Conservation (phyloP, 108 stramenopile genomes). For the Skeletonema costatum region DNA sequence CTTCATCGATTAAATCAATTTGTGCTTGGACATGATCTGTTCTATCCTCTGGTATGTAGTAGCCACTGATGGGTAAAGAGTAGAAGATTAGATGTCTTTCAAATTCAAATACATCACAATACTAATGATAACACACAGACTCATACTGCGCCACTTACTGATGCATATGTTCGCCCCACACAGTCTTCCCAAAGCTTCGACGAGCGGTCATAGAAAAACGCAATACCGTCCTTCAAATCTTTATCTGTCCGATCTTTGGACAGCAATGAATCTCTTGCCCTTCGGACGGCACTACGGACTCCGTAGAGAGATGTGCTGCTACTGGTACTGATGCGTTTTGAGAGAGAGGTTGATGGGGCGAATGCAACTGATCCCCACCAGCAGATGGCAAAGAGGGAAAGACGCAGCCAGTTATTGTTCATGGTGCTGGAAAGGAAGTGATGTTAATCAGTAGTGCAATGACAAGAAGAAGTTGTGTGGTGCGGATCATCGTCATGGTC, state of each 20-base stretch:
- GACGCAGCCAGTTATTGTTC: not conserved
- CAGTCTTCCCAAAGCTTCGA: constrained; percentile 94
- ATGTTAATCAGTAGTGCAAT: no score
- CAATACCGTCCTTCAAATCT: constrained; percentile 94
- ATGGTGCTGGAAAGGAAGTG: not conserved
- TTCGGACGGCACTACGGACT: constrained; percentile 31
- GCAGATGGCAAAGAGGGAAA: not conserved
- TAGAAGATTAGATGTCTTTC: not conserved
- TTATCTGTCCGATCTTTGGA: constrained; percentile 71
- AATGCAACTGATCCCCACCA: not conserved
- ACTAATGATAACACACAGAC: not conserved
- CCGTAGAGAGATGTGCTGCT: constrained; percentile 34
- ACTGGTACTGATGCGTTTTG: not conserved
- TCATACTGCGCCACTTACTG: constrained; percentile 30
- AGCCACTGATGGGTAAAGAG: constrained; percentile 46
- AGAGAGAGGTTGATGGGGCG: not conserved
- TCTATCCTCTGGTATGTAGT: constrained; percentile 80
- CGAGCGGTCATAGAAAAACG: constrained; percentile 93
- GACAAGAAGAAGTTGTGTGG: no score
- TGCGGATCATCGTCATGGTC: no score
- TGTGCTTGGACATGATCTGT: constrained; percentile 87
- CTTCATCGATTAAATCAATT: constrained; percentile 92
- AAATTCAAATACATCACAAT: not conserved
- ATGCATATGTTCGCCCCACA: constrained; percentile 94
- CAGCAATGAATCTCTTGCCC: constrained; percentile 70